phyloP scores from a whole-genome alignment of 2,329 filamentous ascomycete species.

The Purpureocillium takamizusanense region DNA sequence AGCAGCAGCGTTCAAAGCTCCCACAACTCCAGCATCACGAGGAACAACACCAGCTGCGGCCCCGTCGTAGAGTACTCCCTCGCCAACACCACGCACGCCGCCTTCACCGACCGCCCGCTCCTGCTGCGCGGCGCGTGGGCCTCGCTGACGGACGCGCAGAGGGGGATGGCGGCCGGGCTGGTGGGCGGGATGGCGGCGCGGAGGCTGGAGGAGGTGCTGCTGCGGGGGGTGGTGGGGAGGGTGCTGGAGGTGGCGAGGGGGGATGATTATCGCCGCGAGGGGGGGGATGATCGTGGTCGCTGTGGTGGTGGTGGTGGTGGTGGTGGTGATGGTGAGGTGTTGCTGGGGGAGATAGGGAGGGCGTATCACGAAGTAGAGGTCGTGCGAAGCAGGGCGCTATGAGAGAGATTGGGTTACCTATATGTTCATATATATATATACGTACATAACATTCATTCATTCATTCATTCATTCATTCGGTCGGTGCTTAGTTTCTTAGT shows the following conservation, averaged over 20 bases:
- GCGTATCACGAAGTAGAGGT: constrained; percentile 9
- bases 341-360: constrained; percentile 8
- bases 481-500: too few species aligned
- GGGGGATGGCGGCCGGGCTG: constrained; percentile 3
- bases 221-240: constrained; percentile 11
- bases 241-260: constrained; percentile 14
- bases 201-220: constrained; percentile 11
- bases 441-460: too few species aligned
- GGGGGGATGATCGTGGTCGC: too few species aligned
- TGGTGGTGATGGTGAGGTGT: constrained; percentile 12
- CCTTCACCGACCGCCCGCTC: constrained; percentile 21
- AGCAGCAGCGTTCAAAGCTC: too few species aligned
- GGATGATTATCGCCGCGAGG: too few species aligned
- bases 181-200: constrained; percentile 9
- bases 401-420: too few species aligned
- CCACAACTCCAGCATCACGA: too few species aligned
- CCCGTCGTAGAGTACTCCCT: constrained; percentile 15
- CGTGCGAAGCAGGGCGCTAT: constrained; percentile 4
- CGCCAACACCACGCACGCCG: constrained; percentile 17
- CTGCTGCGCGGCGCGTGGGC: constrained; percentile 12
- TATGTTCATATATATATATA: too few species aligned
- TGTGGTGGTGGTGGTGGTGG: constrained; percentile 10
- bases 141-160: constrained; percentile 9
- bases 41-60: too few species aligned
- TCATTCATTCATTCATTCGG: too few species aligned